Evolutionary conservation across 2,329 filamentous ascomycete genomes (phyloP).

Genomic region (Dactylellina sp.): DNA sequence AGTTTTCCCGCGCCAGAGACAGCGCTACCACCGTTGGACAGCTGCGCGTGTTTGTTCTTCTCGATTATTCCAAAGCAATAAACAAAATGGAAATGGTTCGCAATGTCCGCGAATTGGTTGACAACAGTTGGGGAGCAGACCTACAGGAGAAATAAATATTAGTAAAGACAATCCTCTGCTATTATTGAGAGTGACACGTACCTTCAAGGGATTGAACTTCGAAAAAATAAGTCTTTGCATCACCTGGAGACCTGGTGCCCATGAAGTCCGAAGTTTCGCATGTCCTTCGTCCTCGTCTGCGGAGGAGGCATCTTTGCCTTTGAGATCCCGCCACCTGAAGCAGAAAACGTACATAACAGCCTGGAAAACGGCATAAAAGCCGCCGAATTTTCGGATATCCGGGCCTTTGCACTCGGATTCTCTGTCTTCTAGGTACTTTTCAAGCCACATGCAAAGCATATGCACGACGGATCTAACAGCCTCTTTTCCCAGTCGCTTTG

Average conservation of each 20-base stretch:
- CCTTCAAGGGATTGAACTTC: constrained; percentile 91
- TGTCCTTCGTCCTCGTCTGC: constrained; percentile 71
- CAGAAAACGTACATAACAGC: constrained; percentile 95
- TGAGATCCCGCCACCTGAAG: constrained; percentile 95
- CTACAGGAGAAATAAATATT: constrained; percentile 48
- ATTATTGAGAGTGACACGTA: constrained; percentile 63
- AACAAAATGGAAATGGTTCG: constrained; percentile 85
- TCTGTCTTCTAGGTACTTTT: constrained; percentile 77
- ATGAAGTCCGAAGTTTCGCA: constrained; percentile 79
- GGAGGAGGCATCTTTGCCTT: constrained; percentile 69
- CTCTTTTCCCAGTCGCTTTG: constrained; percentile 79
- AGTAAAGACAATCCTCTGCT: constrained; percentile 1
- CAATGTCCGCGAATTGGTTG: constrained; percentile 87
- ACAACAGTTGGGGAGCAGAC: constrained; percentile 81
- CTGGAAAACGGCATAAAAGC: constrained; percentile 89
- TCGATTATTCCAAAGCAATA: constrained; percentile 91
- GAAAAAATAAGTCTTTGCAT: constrained; percentile 82
- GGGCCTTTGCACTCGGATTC: constrained; percentile 82
- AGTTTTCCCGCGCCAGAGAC: constrained; percentile 70
- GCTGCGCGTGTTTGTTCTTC: constrained; percentile 87
- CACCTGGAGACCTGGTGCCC: constrained; percentile 80
- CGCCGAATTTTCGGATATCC: constrained; percentile 82
- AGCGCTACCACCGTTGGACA: constrained; percentile 71
- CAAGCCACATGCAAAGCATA: constrained; percentile 80
- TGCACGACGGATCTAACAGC: constrained; percentile 85